These are phyloP conservation scores for Cyclotella atomus DNA, from an alignment of 108 stramenopile species.

Conservation along the genomic window DNA sequence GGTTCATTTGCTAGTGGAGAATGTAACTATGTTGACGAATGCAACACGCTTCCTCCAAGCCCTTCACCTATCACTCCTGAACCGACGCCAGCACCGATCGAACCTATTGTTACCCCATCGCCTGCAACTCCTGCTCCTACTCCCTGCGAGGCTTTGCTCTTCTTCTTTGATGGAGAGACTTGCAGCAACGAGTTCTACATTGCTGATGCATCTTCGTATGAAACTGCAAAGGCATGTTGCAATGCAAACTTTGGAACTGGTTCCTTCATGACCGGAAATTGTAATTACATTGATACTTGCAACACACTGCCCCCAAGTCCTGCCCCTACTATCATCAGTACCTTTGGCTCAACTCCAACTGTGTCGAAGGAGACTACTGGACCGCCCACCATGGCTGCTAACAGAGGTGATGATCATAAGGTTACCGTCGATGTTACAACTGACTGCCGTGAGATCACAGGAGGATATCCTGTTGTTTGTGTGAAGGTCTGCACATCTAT, in stretches of 20 bases:
- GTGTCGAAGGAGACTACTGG: slow-evolving; percentile 14
- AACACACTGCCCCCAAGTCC: neutral
- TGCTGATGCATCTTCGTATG: neutral
- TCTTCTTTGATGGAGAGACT: too few relatives aligned
- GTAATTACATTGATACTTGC: slow-evolving; percentile 6
- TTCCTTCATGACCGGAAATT: neutral
- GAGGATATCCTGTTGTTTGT: slow-evolving; percentile 3
- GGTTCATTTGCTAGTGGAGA: too few relatives aligned
- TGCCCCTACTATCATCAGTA: neutral
- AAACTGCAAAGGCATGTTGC: neutral
- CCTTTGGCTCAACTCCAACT: slow-evolving; percentile 10
- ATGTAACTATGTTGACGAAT: too few relatives aligned
- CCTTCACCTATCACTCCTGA: too few relatives aligned
- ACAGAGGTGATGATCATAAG: neutral
- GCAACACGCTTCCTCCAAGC: too few relatives aligned
- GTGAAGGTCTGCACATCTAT: slow-evolving; percentile 8
- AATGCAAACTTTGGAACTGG: neutral
- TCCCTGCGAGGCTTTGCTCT: too few relatives aligned
- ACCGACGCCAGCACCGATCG: too few relatives aligned
- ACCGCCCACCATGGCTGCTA: too few relatives aligned
- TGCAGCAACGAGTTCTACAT: neutral
- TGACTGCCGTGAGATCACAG: slow-evolving; percentile 10
- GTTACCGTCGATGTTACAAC: neutral
- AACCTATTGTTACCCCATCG: too few relatives aligned
- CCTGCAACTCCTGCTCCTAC: too few relatives aligned